These are phyloP conservation scores for Elasticomyces elasticus DNA, from an alignment of 495 filamentous ascomycete species.

Conservation along the genomic window DNA sequence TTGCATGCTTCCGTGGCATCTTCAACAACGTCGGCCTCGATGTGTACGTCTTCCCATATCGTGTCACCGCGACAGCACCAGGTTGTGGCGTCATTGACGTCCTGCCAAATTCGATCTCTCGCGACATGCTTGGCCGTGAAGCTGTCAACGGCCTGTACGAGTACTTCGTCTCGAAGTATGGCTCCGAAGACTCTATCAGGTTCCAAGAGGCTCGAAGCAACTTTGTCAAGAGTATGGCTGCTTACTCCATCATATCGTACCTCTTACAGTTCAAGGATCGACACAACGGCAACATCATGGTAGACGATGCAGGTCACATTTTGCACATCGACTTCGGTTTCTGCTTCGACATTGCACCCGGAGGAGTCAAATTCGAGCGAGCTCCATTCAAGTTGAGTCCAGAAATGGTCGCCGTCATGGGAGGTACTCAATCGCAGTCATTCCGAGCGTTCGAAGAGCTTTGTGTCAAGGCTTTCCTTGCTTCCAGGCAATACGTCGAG, in stretches of 20 bases:
- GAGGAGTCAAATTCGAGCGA: slow-evolving; percentile 91
- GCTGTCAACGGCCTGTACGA: slow-evolving; percentile 96
- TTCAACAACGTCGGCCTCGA: slow-evolving; percentile 90
- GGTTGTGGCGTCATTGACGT: slow-evolving; percentile 98
- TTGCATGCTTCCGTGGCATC: slow-evolving; percentile 91
- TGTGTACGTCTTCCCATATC: slow-evolving; percentile 93
- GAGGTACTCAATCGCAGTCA: slow-evolving; percentile 73
- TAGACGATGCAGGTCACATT: slow-evolving; percentile 93
- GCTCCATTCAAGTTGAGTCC: slow-evolving; percentile 96
- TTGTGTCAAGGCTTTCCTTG: slow-evolving; percentile 89
- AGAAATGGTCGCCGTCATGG: slow-evolving; percentile 98
- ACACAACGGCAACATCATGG: slow-evolving; percentile 99
- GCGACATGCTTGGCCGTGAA: slow-evolving; percentile 96
- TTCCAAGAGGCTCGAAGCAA: slow-evolving; percentile 95
- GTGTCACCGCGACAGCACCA: slow-evolving; percentile 95
- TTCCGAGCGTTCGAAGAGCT: slow-evolving; percentile 96
- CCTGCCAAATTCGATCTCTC: slow-evolving; percentile 90
- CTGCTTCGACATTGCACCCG: slow-evolving; percentile 97
- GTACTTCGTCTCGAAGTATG: slow-evolving; percentile 95
- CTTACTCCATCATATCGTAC: slow-evolving; percentile 98
- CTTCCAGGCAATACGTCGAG: slow-evolving; percentile 72
- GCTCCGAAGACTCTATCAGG: slow-evolving; percentile 80
- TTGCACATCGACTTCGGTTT: slow-evolving; percentile 99
- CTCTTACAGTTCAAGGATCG: slow-evolving; percentile 97
- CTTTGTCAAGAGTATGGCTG: slow-evolving; percentile 99